These are phyloP conservation scores for Diplocarpon mali DNA, from an alignment of 2,329 filamentous ascomycete genomes.

Conservation along the genomic window DNA sequence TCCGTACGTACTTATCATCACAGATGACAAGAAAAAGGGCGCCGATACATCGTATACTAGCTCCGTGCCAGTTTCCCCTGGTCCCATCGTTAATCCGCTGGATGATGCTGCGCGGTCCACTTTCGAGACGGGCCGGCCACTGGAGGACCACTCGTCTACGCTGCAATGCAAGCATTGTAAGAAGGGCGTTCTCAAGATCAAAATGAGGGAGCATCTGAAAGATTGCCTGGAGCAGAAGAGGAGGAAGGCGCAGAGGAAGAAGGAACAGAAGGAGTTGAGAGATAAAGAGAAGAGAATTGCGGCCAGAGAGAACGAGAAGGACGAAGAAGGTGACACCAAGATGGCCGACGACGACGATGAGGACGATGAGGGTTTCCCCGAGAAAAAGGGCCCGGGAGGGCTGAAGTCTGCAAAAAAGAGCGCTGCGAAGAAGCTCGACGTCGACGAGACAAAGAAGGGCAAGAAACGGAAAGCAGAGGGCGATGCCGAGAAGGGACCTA, in stretches of 20 bases:
- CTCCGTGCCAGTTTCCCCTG: slow-evolving; percentile 35
- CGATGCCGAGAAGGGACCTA: slow-evolving; percentile 71
- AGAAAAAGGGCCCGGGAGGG: slow-evolving; percentile 30
- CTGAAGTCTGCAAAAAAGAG: slow-evolving; percentile 46
- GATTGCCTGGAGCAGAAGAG: slow-evolving; percentile 61
- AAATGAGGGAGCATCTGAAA: slow-evolving; percentile 68
- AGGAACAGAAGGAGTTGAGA: slow-evolving; percentile 27
- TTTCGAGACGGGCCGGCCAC: slow-evolving; percentile 70
- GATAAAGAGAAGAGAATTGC: slow-evolving; percentile 31
- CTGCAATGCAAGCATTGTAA: slow-evolving; percentile 92
- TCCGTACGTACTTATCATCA: slow-evolving; percentile 7
- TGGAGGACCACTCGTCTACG: slow-evolving; percentile 69
- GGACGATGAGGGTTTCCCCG: slow-evolving; percentile 28
- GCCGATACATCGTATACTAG: slow-evolving; percentile 31
- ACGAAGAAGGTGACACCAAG: slow-evolving; percentile 26
- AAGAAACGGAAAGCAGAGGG: slow-evolving; percentile 71
- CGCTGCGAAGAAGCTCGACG: slow-evolving; percentile 51
- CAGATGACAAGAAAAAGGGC: slow-evolving; percentile 46
- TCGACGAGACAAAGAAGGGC: slow-evolving; percentile 48
- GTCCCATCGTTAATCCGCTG: slow-evolving; percentile 53
- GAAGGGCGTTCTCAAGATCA: slow-evolving; percentile 67
- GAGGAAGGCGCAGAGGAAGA: slow-evolving; percentile 27
- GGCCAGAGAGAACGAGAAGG: slow-evolving; percentile 18
- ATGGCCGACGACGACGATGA: slow-evolving; percentile 35
- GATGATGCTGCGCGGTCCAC: slow-evolving; percentile 67